Base-by-base conservation (phyloP, 805 yeast genomes). In the Metschnikowia hibisci region DNA sequence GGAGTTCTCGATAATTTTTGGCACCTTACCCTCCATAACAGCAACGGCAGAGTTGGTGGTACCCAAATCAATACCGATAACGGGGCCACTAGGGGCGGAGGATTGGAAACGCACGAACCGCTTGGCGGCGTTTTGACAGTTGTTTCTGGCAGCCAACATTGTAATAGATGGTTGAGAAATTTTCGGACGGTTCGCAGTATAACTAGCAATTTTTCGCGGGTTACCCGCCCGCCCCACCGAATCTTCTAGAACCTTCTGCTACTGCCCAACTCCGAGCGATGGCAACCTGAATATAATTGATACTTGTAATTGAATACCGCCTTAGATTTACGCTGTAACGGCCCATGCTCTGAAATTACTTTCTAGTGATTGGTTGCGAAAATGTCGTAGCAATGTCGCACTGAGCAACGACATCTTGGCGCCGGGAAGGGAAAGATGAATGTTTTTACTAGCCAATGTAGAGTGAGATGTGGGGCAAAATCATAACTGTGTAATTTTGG, bases 11-110 rank as follows among this genome's bases (percentile, higher is more conserved):
- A 86, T 71, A 50, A 86, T 87, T 67, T 78, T 80, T 46, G 95
- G 91, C 47, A 73, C 64, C 62, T 81, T 77, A 51, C 88, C 86
- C 67, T 85, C 90, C 81, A 87, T 80, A 42, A 85, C 69, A 42
- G 95, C 95, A 32, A 86, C 95, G 43, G 95, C 95, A 27, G 95
- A 86, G 73, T 87, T 86, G 63, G 95, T 86, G 63, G 95, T 86
- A 59, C 95, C 95, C 60, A 86, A 71, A 66, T 86, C 95, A 56
- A 86, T 84, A 63, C 95, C 95, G 58, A 86, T 84, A 35, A 86
- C 91, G 53, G 81, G 72, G 50, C 78, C 75, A 50, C 55, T 56
- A 25, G 54, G 54, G 22, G 56, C 54, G 37, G 55, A 34, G 26
- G 56, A 53, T 33, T 53, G 52, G 48, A 45, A 37, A 32, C 56